Base-by-base conservation (phyloP, 768 basidiomycete genomes). In the Lentinula raphanica region DNA sequence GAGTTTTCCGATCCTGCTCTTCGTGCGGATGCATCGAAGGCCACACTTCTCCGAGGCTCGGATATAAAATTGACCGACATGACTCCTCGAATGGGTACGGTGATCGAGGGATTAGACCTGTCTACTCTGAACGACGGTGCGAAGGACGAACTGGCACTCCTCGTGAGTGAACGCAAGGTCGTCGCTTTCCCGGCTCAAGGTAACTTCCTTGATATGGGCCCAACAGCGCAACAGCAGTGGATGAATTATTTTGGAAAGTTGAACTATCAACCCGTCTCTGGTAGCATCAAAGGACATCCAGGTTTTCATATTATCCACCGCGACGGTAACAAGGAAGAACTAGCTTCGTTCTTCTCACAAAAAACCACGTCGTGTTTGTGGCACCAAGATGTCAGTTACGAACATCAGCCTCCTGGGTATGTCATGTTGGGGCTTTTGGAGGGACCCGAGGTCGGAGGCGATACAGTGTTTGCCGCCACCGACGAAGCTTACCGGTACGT, bases 341-440 rank as follows among this genome's bases (percentile, higher is more conserved):
- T 65, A 11, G 56, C 61, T 17, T 42, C 56, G 1, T 65, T 65
- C 38, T 65, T 65, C n/a, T 39, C 59, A 5, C 60, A 62, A 54
- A 65, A 65, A 48, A 64, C 65, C 11, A 65, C 63, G 5, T 65
- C 65, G 5, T 63, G 60, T 35, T 48, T 64, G 11, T 65, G 65
- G 65, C 65, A 65, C 48, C 63, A 65, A 38, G 65, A 65, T 49
- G 63, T 65, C n/a, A 59, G 59, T 12, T 66, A 66, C 49, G 63
- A 66, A 50, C 44, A 51, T 19, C 65, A 65, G 49, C 63, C 65
- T 31, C 65, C 63, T 1, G 64, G 63, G 0, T 65, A 65, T 55
- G 65, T 65, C 1, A 64, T 64, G 63, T 59, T 65, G 6, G 63
- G 62, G 9, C 56, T 64, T 3, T 49, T 65, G 36, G 56, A 65